Evolutionary conservation across 768 basidiomycete species (phyloP).

Genomic region (Amanita jacksonii): DNA sequence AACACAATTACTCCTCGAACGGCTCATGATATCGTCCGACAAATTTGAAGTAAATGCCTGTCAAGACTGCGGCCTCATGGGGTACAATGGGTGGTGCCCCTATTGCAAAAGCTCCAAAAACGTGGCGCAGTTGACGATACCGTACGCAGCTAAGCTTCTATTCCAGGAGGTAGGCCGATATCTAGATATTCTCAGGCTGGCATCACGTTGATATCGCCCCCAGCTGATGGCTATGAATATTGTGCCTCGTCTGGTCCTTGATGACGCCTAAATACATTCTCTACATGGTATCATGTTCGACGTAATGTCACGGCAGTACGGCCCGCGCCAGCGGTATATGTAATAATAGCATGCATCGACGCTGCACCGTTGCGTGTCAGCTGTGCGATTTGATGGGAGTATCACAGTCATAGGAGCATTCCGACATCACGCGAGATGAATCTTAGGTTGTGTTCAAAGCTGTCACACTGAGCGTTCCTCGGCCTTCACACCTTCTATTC

Average conservation of each 20-base stretch:
- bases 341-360: too few relatives aligned
- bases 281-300: neutral
- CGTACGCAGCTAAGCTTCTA: constrained; percentile 89
- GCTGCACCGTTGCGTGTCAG: neutral
- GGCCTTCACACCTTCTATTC: neutral
- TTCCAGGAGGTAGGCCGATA: constrained; percentile 69
- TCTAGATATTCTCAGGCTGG: constrained; percentile 3
- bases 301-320: too few relatives aligned
- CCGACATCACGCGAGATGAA: too few relatives aligned
- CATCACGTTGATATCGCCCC: neutral
- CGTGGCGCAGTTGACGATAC: constrained; percentile 92
- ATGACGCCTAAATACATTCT: constrained; percentile 34
- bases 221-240: constrained; percentile 98
- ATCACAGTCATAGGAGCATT: constrained; percentile 1
- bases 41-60: constrained; percentile 97
- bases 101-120: constrained; percentile 97
- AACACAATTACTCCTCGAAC: constrained; percentile 90
- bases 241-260: constrained; percentile 80
- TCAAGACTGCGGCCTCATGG: constrained; percentile 89
- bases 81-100: constrained; percentile 93
- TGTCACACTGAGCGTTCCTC: neutral
- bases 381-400: neutral
- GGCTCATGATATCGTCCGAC: constrained; percentile 98
- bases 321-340: too few relatives aligned
- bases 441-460: too few relatives aligned